Conservation (phyloP, 2,329 filamentous ascomycete species). For the Trichocomaceae sp. region DNA sequence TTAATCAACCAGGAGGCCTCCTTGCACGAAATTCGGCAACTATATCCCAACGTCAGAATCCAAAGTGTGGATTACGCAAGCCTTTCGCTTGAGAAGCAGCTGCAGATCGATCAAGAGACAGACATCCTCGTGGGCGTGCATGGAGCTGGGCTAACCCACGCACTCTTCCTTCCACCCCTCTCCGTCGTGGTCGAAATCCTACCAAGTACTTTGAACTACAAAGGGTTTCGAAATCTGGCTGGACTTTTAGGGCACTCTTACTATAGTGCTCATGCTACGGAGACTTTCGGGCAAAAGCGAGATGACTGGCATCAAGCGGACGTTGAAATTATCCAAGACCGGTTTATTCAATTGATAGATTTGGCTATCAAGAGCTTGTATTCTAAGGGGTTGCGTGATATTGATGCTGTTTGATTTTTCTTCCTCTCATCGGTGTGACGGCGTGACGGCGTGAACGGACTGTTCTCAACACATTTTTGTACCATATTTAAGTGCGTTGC, state of each 20-base stretch:
- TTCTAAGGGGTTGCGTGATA: conserved; percentile 14
- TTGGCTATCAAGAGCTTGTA: conserved; percentile 19
- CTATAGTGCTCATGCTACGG: conserved; percentile 30
- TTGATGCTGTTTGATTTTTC: conserved; percentile 14
- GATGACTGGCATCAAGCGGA: conserved; percentile 22
- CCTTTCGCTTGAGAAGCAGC: conserved; percentile 34
- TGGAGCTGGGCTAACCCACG: conserved; percentile 40
- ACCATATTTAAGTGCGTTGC: too few species aligned
- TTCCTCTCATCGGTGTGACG: too few species aligned
- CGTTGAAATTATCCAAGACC: conserved; percentile 20
- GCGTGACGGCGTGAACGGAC: too few species aligned
- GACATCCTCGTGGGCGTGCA: conserved; percentile 42
- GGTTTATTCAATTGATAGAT: conserved; percentile 23
- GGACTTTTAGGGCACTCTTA: conserved; percentile 33
- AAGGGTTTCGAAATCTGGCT: conserved; percentile 40
- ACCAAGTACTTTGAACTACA: conserved; percentile 29
- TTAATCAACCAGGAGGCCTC: conserved; percentile 25
- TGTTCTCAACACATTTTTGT: too few species aligned
- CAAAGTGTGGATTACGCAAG: conserved; percentile 34
- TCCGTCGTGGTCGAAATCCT: conserved; percentile 40
- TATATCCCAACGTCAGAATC: conserved; percentile 24
- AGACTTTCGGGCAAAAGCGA: background rate
- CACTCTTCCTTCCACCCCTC: conserved; percentile 34
- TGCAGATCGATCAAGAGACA: conserved; percentile 30
- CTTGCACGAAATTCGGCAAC: conserved; percentile 20